Evolutionary conservation across 495 filamentous ascomycete species (phyloP).

Genomic region (Aspergillus nanangensis): DNA sequence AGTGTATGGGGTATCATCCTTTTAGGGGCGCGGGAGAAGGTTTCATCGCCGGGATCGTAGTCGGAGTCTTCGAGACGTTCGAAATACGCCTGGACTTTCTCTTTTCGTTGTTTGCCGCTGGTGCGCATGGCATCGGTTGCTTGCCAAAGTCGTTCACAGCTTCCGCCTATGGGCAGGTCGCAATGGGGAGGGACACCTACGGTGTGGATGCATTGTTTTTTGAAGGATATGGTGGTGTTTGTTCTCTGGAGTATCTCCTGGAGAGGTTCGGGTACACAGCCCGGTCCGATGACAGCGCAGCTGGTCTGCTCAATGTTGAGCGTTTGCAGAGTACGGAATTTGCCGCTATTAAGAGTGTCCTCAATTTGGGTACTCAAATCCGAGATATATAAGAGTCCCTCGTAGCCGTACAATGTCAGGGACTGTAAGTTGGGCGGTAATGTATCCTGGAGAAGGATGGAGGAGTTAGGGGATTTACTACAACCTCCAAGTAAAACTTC

Average conservation of each 20-base stretch:
- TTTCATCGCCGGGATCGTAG: not conserved
- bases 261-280: not conserved
- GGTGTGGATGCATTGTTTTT: no score
- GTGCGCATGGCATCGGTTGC: not conserved
- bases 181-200: no score
- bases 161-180: not conserved
- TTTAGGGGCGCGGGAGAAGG: not conserved
- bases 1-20: not conserved
- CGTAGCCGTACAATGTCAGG: not conserved
- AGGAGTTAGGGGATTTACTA: not conserved
- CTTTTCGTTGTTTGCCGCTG: not conserved
- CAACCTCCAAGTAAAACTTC: not conserved
- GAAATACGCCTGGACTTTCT: not conserved
- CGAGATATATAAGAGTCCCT: not conserved
- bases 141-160: not conserved
- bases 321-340: not conserved
- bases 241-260: not conserved
- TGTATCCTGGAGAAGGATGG: not conserved
- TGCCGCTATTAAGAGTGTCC: not conserved
- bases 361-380: not conserved
- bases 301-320: not conserved
- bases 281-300: not conserved
- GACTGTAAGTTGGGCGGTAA: not conserved
- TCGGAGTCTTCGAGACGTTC: not conserved
- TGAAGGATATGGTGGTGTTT: no score